Evolutionary conservation across 2,329 filamentous ascomycete genomes (phyloP).

Genomic region (Talaromyces sp.): DNA sequence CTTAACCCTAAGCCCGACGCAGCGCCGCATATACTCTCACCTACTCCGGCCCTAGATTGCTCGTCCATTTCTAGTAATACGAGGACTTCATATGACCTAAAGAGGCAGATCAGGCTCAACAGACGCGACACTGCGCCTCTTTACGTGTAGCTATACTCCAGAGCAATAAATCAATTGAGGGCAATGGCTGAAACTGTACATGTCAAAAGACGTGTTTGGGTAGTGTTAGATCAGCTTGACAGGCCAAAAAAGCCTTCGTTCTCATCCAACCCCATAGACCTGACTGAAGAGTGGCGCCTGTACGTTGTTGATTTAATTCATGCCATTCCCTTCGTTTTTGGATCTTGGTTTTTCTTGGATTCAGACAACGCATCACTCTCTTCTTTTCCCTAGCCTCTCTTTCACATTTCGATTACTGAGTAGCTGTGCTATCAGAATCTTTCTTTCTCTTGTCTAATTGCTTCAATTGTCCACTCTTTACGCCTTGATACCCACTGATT

Average conservation of each 20-base stretch:
- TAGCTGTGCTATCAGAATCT: slow-evolving; percentile 7
- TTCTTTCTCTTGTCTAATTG: background rate
- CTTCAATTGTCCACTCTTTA: background rate
- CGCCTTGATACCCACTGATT: slow-evolving; percentile 1
- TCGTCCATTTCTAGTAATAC: background rate
- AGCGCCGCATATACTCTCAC: background rate
- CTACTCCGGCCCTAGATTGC: background rate
- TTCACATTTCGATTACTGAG: background rate
- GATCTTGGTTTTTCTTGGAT: slow-evolving; percentile 2
- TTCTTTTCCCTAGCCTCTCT: background rate
- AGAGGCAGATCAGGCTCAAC: background rate
- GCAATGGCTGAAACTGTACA: slow-evolving; percentile 5
- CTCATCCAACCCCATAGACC: background rate
- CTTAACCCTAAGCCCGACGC: slow-evolving; percentile 3
- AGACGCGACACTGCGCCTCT: slow-evolving; percentile 6
- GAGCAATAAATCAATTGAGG: background rate
- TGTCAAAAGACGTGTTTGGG: slow-evolving; percentile 4
- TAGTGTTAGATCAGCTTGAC: background rate
- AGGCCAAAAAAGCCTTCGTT: background rate
- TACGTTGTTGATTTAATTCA: slow-evolving; percentile 8
- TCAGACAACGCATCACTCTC: background rate
- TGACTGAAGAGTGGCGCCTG: background rate
- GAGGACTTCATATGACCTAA: background rate
- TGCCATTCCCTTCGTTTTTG: slow-evolving; percentile 3
- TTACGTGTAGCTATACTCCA: background rate